Percentiles rank a stretch among this genome's conserved stretches.
Conservation (phyloP, 2,329 filamentous ascomycete species). For the Colletotrichum siamense region DNA sequence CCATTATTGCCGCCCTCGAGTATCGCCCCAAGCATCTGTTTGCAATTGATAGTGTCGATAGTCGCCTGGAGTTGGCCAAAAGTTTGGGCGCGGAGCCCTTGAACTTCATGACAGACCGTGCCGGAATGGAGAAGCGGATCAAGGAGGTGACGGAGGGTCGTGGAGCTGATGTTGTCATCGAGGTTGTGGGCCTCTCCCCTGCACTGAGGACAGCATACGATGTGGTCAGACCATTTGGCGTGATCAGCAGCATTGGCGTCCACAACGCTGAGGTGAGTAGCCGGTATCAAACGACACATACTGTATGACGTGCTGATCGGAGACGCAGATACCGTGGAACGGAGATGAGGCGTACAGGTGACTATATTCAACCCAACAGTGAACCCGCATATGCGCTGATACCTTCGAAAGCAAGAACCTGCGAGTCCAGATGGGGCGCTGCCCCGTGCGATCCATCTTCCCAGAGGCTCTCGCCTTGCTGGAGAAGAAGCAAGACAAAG, state of each 20-base stretch:
- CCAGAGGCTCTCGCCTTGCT: slow-evolving; percentile 68
- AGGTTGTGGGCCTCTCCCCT: slow-evolving; percentile 74
- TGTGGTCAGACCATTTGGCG: slow-evolving; percentile 73
- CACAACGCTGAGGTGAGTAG: slow-evolving; percentile 71
- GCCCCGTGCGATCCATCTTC: slow-evolving; percentile 76
- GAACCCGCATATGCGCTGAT: background rate
- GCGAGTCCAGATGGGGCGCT: slow-evolving; percentile 77
- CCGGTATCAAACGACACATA: background rate
- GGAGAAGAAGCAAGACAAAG: slow-evolving; percentile 68
- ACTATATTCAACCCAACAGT: slow-evolving; percentile 21
- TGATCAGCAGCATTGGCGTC: slow-evolving; percentile 77
- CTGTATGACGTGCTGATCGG: background rate
- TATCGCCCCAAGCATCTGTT: slow-evolving; percentile 78
- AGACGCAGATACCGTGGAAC: slow-evolving; percentile 65
- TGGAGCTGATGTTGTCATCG: slow-evolving; percentile 85
- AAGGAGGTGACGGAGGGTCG: slow-evolving; percentile 78
- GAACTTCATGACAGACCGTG: slow-evolving; percentile 74
- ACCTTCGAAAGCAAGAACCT: slow-evolving; percentile 67
- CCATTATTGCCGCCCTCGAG: slow-evolving; percentile 77
- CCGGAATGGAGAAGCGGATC: slow-evolving; percentile 71
- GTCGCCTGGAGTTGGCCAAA: slow-evolving; percentile 75
- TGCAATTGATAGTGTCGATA: slow-evolving; percentile 79
- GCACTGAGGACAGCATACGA: slow-evolving; percentile 76
- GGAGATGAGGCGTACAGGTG: slow-evolving; percentile 67
- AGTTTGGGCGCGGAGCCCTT: slow-evolving; percentile 81